A percentile compares a stretch with the other conserved stretches of the same genome.
Evolutionary conservation across 2,329 filamentous ascomycete species (phyloP).

Genomic region (Teratosphaeria viscida): DNA sequence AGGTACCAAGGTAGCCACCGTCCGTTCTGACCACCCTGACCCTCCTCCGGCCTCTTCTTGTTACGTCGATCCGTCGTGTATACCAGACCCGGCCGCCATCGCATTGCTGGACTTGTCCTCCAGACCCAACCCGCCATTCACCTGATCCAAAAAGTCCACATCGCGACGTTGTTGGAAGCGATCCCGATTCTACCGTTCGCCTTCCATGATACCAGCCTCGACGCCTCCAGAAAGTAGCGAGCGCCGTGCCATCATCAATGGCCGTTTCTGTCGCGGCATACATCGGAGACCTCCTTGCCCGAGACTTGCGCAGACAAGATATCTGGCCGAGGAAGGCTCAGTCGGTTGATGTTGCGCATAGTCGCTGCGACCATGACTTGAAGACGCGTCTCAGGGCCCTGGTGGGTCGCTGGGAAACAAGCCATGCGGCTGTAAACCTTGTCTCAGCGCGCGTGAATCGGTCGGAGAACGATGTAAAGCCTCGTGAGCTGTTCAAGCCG

Average conservation of each 20-base stretch:
- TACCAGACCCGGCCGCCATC: background rate
- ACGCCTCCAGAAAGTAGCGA: slow-evolving; percentile 14
- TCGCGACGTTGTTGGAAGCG: slow-evolving; percentile 2
- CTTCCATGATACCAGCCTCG: slow-evolving; percentile 25
- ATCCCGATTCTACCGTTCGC: slow-evolving; percentile 10
- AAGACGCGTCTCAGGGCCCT: slow-evolving; percentile 17
- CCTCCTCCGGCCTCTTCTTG: background rate
- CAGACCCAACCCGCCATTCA: background rate
- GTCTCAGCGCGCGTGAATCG: too few species aligned
- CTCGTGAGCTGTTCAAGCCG: slow-evolving; percentile 13
- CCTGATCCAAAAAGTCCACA: background rate
- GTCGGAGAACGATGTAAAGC: background rate
- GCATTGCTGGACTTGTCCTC: background rate
- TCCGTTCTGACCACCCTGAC: background rate
- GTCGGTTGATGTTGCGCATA: slow-evolving; percentile 31
- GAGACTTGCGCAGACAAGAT: slow-evolving; percentile 31
- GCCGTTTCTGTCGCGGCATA: slow-evolving; percentile 34
- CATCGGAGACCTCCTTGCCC: slow-evolving; percentile 31
- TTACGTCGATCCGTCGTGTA: background rate
- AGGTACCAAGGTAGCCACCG: background rate
- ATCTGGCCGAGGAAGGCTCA: slow-evolving; percentile 35
- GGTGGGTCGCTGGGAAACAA: slow-evolving; percentile 15
- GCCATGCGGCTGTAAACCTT: background rate
- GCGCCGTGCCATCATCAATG: slow-evolving; percentile 31
- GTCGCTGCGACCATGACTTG: slow-evolving; percentile 18